These are phyloP conservation scores for Globisporangium megalacanthum DNA, from an alignment of 352 stramenopile genomes.

Conservation along the genomic window DNA sequence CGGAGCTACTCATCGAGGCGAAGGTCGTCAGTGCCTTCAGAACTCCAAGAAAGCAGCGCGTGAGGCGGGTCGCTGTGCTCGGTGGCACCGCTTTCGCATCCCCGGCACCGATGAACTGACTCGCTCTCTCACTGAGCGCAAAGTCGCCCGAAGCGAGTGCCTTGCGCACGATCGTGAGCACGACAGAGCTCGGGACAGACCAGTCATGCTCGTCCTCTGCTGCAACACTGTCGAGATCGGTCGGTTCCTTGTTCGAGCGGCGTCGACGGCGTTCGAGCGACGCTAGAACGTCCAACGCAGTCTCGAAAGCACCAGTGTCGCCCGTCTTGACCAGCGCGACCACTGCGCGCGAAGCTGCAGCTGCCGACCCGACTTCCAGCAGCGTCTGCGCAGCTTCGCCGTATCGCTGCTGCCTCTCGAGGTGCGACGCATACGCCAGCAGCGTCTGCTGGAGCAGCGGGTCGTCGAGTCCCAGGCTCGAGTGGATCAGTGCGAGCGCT, in stretches of 20 bases:
- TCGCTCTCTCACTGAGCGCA: slow-evolving; percentile 29
- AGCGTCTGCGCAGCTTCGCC: slow-evolving; percentile 27
- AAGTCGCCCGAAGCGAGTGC: slow-evolving; percentile 17
- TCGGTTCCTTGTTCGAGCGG: neutral
- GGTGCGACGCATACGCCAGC: slow-evolving; percentile 30
- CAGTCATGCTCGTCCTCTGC: slow-evolving; percentile 3
- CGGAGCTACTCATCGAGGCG: neutral
- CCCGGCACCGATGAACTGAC: slow-evolving; percentile 7
- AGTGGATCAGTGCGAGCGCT: slow-evolving; percentile 47
- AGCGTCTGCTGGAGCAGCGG: slow-evolving; percentile 30
- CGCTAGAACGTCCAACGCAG: slow-evolving; percentile 27
- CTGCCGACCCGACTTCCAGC: slow-evolving; percentile 18
- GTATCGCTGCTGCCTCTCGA: slow-evolving; percentile 26
- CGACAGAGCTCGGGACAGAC: slow-evolving; percentile 32
- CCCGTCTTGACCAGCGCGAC: slow-evolving; percentile 27
- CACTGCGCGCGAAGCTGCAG: slow-evolving; percentile 21
- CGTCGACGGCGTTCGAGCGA: neutral
- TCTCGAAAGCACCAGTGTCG: slow-evolving; percentile 19
- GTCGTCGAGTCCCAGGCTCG: slow-evolving; percentile 34
- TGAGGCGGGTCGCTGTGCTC: slow-evolving; percentile 10
- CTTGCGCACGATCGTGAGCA: slow-evolving; percentile 30
- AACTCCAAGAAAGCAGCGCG: slow-evolving; percentile 10
- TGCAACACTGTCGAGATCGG: neutral
- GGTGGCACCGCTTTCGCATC: slow-evolving; percentile 4
- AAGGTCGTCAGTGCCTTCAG: slow-evolving; percentile 1